These are phyloP conservation scores for Extremus antarcticus DNA, from an alignment of 495 filamentous ascomycete species.

Conservation along the genomic window DNA sequence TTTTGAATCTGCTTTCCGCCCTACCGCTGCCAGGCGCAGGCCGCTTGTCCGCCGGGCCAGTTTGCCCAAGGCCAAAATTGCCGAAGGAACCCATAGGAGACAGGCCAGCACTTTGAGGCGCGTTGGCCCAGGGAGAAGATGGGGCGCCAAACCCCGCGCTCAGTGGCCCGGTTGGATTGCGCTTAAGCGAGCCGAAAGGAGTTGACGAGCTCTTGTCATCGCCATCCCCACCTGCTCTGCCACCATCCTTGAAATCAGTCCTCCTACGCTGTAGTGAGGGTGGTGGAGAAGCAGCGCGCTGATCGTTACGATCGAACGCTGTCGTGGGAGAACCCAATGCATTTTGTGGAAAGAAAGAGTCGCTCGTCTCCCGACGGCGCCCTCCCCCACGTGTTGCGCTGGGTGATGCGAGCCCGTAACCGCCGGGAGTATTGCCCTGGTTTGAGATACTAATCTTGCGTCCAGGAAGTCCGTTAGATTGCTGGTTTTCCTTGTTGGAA, in stretches of 20 bases:
- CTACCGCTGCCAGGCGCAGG: constrained; percentile 52
- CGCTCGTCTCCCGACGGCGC: constrained; percentile 78
- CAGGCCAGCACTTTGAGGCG: constrained; percentile 47
- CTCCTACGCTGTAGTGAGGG: constrained; percentile 62
- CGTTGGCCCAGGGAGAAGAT: constrained; percentile 58
- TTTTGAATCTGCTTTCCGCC: constrained; percentile 74
- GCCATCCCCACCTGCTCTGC: constrained; percentile 36
- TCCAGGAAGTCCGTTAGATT: constrained; percentile 38
- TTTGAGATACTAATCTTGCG: constrained; percentile 72
- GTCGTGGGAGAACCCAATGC: constrained; percentile 43
- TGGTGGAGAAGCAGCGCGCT: constrained; percentile 48
- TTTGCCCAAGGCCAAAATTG: constrained; percentile 57
- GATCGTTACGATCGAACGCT: constrained; percentile 48
- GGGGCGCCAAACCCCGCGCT: constrained; percentile 40
- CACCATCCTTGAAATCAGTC: constrained; percentile 51
- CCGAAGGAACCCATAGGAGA: constrained; percentile 76
- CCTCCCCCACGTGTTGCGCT: constrained; percentile 56
- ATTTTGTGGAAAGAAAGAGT: constrained; percentile 48
- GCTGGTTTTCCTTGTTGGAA: constrained; percentile 56
- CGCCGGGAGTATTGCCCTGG: constrained; percentile 33
- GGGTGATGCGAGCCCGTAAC: constrained; percentile 48
- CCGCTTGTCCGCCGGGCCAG: constrained; percentile 57
- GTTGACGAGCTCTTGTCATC: constrained; percentile 34
- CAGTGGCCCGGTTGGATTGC: constrained; percentile 57
- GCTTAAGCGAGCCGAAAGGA: constrained; percentile 54